A percentile compares a stretch with the other conserved stretches of the same genome.
Evolutionary conservation across 2,329 filamentous ascomycete species (phyloP).

Genomic region (Aspergillus pseudoterreus): DNA sequence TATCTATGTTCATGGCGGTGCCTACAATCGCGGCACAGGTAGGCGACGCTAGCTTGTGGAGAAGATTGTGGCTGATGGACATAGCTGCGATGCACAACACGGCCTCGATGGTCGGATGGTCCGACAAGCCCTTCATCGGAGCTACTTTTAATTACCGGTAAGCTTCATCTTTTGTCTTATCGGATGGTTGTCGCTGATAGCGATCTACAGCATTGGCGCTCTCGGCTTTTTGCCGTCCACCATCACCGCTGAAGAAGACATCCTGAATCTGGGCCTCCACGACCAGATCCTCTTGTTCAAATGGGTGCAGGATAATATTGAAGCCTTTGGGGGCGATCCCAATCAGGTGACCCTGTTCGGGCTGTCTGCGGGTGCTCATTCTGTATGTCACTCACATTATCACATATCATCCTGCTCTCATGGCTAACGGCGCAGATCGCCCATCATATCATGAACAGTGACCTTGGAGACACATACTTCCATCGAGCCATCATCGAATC

Average conservation of each 20-base stretch:
- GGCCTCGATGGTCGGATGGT: constrained; percentile 58
- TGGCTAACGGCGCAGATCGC: constrained; percentile 51
- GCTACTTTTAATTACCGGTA: constrained; percentile 45
- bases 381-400: constrained; percentile 13
- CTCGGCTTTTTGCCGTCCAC: constrained; percentile 65
- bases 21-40: constrained; percentile 32
- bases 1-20: constrained; percentile 41
- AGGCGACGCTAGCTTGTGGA: constrained; percentile 17
- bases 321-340: constrained; percentile 22
- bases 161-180: background rate
- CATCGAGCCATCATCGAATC: constrained; percentile 48
- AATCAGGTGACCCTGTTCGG: constrained; percentile 37
- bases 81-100: constrained; percentile 50
- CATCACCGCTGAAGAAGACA: constrained; percentile 50
- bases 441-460: constrained; percentile 59
- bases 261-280: constrained; percentile 42
- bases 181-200: background rate
- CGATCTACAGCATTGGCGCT: constrained; percentile 31
- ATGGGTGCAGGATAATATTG: constrained; percentile 23
- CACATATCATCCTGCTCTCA: no score
- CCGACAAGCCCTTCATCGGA: constrained; percentile 41
- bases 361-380: constrained; percentile 48
- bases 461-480: constrained; percentile 35
- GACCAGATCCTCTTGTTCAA: constrained; percentile 36
- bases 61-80: background rate